Base-by-base conservation (phyloP, 192 early-diverging fungal genomes). In the Coemansia sp. region DNA sequence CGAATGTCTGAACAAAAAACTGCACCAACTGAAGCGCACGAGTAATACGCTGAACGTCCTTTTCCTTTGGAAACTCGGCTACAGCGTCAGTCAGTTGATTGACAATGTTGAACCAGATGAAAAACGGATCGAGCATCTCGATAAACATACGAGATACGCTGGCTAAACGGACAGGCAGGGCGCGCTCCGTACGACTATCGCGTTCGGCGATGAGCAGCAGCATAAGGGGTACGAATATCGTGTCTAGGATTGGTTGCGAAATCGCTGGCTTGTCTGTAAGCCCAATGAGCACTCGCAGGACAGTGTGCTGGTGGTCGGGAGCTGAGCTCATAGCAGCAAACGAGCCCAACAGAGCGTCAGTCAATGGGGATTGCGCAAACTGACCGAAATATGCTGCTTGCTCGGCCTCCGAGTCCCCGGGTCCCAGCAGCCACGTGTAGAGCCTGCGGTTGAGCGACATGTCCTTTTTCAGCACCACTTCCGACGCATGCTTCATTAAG, bases 401-500 rank as follows among this genome's bases (percentile, higher is more conserved):
- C 29, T 88, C 86, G 34, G 84, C 81, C 18, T 87, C 82, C 0
- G 86, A 68, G 33, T 85, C 67, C 33, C 85, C 79, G 49, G 75
- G 41, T 16, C 93, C 92, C 43, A 93, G 72, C 11, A 98, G 75
- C 96, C 96, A 98, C 3, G 93, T 87, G 74, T 96, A 97, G n/a
- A 98, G 83, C 41, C 97, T 76, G 53, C 95, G 78, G 68, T 95
- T 98, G 16, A 98, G 86, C 24, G 95, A 95, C 94, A 97, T 97
- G 75, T 98, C 97, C 71, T 92, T 93, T 36, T 92, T 81, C 62
- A 97, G 68, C 10, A 97, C 93, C 18, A 97, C 95, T 27, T 85
- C 82, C 2, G 93, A 79, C 0, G 94, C 96, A 9, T 90, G 82
- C 18, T 86, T 84, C 58, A 93, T 85, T 46, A 98, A 74, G 27